phyloP scores from a whole-genome alignment of 2,329 filamentous ascomycete species.

The Fusarium torreyae region DNA sequence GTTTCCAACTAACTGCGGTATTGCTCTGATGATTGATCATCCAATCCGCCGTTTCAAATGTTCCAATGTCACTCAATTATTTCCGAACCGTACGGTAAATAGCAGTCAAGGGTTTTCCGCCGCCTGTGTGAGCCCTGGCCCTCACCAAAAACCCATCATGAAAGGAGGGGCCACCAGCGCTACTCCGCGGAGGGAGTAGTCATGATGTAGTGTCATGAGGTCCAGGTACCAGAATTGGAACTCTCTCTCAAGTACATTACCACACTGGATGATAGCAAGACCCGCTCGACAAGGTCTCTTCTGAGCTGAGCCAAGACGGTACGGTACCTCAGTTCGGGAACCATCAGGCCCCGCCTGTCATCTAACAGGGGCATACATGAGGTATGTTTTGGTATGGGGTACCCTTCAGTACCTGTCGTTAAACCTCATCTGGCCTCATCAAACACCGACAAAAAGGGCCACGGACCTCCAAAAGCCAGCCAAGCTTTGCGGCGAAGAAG shows the following conservation, averaged over 20 bases:
- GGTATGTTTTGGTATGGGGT: slow-evolving; percentile 39
- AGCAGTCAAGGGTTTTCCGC: slow-evolving; percentile 20
- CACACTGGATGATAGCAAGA: slow-evolving; percentile 14
- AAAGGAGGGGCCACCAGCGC: slow-evolving; percentile 38
- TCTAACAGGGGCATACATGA: slow-evolving; percentile 28
- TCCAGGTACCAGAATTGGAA: slow-evolving; percentile 38
- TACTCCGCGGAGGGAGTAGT: slow-evolving; percentile 33
- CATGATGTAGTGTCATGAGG: slow-evolving; percentile 41
- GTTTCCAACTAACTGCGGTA: slow-evolving; percentile 7
- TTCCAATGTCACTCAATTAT: slow-evolving; percentile 25
- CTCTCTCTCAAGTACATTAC: slow-evolving; percentile 19
- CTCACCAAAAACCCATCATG: slow-evolving; percentile 31
- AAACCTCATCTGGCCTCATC: slow-evolving; percentile 19
- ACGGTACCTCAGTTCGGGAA: slow-evolving; percentile 36
- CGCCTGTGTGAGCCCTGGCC: slow-evolving; percentile 34
- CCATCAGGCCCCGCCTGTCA: slow-evolving; percentile 31
- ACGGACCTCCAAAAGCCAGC: slow-evolving; percentile 17
- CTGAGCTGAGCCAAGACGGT: slow-evolving; percentile 27
- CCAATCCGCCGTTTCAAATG: slow-evolving; percentile 32
- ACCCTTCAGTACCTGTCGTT: slow-evolving; percentile 26
- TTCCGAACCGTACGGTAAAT: slow-evolving; percentile 13
- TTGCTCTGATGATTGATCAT: slow-evolving; percentile 17
- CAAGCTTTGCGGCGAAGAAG: slow-evolving; percentile 39
- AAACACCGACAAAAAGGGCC: slow-evolving; percentile 19
- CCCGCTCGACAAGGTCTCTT: slow-evolving; percentile 33